Evolutionary conservation across 306 rosid genomes (phyloP).

Genomic region (Alnus glutinosa): DNA sequence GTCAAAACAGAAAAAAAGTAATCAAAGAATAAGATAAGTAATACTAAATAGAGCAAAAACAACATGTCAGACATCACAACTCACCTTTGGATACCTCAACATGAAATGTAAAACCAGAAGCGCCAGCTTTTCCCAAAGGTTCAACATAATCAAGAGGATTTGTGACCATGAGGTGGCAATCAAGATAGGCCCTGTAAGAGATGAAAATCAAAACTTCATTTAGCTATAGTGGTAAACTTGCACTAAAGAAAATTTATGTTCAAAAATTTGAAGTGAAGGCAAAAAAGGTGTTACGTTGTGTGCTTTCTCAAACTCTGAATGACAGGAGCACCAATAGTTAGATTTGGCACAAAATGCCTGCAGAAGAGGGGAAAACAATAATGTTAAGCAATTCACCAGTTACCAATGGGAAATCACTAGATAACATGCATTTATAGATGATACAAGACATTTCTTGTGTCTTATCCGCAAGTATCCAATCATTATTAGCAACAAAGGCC

Average conservation of each 20-base stretch:
- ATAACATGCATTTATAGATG: not conserved
- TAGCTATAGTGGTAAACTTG: conserved; percentile 16
- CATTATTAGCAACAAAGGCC: conserved; percentile 27
- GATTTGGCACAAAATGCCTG: conserved; percentile 96
- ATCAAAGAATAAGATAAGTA: conserved; percentile 6
- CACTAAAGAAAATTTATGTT: not conserved
- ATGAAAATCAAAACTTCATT: conserved; percentile 14
- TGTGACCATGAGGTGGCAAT: conserved; percentile 97
- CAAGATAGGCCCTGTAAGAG: conserved; percentile 78
- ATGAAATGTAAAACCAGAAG: conserved; percentile 96
- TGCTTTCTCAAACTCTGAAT: conserved; percentile 95
- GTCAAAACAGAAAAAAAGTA: conserved; percentile 23
- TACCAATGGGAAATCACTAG: conserved; percentile 1
- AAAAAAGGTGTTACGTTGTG: conserved; percentile 56
- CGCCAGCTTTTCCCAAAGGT: conserved; percentile 85
- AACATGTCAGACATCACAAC: conserved; percentile 17
- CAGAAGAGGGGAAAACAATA: conserved; percentile 1
- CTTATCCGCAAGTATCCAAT: conserved; percentile 14
- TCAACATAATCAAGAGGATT: conserved; percentile 92
- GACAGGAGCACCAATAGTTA: conserved; percentile 91
- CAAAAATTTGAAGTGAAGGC: conserved; percentile 12
- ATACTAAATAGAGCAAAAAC: not conserved
- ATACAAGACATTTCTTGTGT: not conserved
- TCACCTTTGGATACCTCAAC: conserved; percentile 80
- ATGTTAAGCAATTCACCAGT: not conserved